phyloP scores from a whole-genome alignment of 176 grass and related monocot species.

The Miscanthus lutarioriparius region DNA sequence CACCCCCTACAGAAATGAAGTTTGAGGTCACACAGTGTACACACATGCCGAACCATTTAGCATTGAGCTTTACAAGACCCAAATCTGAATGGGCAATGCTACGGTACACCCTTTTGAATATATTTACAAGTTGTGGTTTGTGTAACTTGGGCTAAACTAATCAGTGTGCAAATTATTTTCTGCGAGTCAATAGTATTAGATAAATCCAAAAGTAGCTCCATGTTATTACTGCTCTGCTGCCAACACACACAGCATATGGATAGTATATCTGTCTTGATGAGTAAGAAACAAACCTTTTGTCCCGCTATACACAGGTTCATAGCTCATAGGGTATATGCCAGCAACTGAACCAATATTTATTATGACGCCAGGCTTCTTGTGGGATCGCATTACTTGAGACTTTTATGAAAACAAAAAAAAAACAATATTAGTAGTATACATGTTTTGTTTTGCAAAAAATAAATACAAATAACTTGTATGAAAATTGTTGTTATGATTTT shows the following conservation, averaged over 20 bases:
- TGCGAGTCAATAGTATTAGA: background rate
- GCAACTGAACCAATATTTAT: constrained; percentile 79
- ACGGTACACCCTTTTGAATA: too few species aligned
- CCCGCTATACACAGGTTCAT: constrained; percentile 69
- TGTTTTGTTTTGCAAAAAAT: background rate
- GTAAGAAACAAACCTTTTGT: constrained; percentile 61
- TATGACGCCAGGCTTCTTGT: constrained; percentile 73
- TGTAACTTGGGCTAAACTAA: background rate
- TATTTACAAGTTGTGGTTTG: background rate
- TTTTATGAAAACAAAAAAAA: constrained; percentile 38
- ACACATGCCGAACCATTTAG: background rate
- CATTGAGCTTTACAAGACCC: background rate
- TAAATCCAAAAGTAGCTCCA: background rate
- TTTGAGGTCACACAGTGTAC: constrained; percentile 16
- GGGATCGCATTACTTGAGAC: constrained; percentile 70
- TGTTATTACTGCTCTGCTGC: background rate
- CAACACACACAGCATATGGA: background rate
- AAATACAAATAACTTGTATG: background rate
- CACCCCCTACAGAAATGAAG: constrained; percentile 58
- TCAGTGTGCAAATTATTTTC: background rate
- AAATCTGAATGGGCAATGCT: constrained; percentile 20
- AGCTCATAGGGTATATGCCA: constrained; percentile 59
- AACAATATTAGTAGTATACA: constrained; percentile 18
- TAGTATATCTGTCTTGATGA: background rate
- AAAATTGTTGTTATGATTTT: background rate